A percentile compares a stretch with the other conserved stretches of the same genome.
Evolutionary conservation across 1,139 yeast genomes (phyloP).

Genomic region (Wickerhamomyces sp.): DNA sequence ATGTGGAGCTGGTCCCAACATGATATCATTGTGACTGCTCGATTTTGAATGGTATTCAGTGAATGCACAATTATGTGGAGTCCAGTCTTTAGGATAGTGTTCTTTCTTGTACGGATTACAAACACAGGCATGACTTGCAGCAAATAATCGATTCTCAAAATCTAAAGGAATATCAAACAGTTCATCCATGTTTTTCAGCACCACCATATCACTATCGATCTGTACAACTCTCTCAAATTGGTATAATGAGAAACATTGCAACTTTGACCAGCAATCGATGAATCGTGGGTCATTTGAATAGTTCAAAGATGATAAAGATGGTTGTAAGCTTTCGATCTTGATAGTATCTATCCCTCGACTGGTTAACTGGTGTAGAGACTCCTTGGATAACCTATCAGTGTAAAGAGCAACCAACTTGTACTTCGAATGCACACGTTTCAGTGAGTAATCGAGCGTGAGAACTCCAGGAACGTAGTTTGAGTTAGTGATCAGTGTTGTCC

Average conservation of each 20-base stretch:
- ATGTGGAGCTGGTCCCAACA: conserved; percentile 37
- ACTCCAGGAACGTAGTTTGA: conserved; percentile 45
- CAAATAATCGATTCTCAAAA: conserved; percentile 34
- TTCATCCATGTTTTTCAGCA: conserved; percentile 51
- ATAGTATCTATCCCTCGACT: conserved; percentile 36
- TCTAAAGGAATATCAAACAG: conserved; percentile 37
- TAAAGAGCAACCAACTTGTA: conserved; percentile 48
- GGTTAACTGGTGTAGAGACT: conserved; percentile 36
- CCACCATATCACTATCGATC: conserved; percentile 54
- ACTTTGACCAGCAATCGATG: conserved; percentile 55
- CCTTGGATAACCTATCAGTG: conserved; percentile 39
- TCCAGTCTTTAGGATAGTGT: conserved; percentile 53
- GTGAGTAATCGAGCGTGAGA: conserved; percentile 42
- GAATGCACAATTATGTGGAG: conserved; percentile 43
- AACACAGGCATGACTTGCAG: conserved; percentile 57
- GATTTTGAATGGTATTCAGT: conserved; percentile 31
- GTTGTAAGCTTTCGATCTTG: conserved; percentile 38
- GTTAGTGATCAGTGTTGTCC: conserved; percentile 53
- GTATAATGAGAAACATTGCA: conserved; percentile 44
- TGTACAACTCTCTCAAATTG: conserved; percentile 48
- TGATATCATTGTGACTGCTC: conserved; percentile 19
- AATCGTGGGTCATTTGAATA: conserved; percentile 45
- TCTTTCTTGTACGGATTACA: conserved; percentile 48
- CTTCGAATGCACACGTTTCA: conserved; percentile 35
- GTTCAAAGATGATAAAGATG: conserved; percentile 34